Percentiles rank a stretch among this genome's conserved stretches.
These are phyloP conservation scores for Singerocomus inundabilis DNA, from an alignment of 1,284 basidiomycete genomes.

Conservation along the genomic window DNA sequence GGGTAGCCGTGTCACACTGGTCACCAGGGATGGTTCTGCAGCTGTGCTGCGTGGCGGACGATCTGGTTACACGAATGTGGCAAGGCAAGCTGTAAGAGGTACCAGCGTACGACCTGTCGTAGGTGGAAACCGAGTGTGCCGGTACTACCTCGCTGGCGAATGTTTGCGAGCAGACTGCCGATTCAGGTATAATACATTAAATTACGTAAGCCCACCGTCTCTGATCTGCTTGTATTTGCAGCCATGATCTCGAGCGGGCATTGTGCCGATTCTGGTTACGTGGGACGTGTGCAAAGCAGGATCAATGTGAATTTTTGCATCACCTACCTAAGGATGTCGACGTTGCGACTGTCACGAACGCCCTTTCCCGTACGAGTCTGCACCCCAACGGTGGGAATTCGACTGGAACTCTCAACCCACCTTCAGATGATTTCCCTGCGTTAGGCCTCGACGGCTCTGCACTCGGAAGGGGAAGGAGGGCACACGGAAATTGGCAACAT, in stretches of 20 bases:
- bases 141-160: slow-evolving; percentile 96
- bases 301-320: slow-evolving; percentile 88
- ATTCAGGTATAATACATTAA: slow-evolving; percentile 70
- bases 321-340: slow-evolving; percentile 82
- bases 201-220: background rate
- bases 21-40: slow-evolving; percentile 51
- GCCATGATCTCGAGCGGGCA: slow-evolving; percentile 89
- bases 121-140: slow-evolving; percentile 74
- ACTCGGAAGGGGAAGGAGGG: slow-evolving; percentile 36
- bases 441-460: slow-evolving; percentile 48
- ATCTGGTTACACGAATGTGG: slow-evolving; percentile 38
- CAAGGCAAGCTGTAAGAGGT: slow-evolving; percentile 43
- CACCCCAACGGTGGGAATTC: slow-evolving; percentile 41
- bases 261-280: slow-evolving; percentile 97
- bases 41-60: slow-evolving; percentile 43
- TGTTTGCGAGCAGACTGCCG: slow-evolving; percentile 95
- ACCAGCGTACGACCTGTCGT: slow-evolving; percentile 57
- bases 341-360: slow-evolving; percentile 60
- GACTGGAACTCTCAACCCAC: slow-evolving; percentile 41
- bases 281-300: slow-evolving; percentile 93
- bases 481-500: slow-evolving; percentile 42
- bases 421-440: slow-evolving; percentile 86
- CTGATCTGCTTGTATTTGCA: slow-evolving; percentile 34
- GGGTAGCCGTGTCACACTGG: slow-evolving; percentile 60
- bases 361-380: slow-evolving; percentile 70